Conservation (phyloP, 768 basidiomycete genomes). For the Macrolepiota fuliginosa region DNA sequence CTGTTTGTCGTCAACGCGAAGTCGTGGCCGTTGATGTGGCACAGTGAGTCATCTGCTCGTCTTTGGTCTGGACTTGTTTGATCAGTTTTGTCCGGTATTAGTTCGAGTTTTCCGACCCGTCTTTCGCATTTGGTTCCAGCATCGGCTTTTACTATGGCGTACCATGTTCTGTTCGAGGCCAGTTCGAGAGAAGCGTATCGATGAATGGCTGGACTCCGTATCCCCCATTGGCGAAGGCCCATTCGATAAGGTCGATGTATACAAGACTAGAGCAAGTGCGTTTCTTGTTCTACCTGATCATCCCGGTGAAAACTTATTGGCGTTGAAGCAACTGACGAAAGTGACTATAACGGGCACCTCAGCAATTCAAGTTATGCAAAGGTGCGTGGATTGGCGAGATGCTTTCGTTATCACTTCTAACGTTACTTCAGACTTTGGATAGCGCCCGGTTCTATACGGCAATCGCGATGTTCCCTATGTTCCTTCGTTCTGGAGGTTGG, state of each 20-base stretch:
- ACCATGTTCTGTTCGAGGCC: slow-evolving; percentile 37
- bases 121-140: slow-evolving; percentile 29
- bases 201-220: slow-evolving; percentile 43
- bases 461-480: slow-evolving; percentile 50
- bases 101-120: slow-evolving; percentile 57
- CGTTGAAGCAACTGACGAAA: slow-evolving; percentile 59
- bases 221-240: slow-evolving; percentile 58
- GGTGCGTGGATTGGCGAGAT: slow-evolving; percentile 31
- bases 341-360: slow-evolving; percentile 71
- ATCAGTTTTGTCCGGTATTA: slow-evolving; percentile 7
- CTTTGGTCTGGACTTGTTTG: background rate
- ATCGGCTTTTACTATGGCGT: slow-evolving; percentile 30
- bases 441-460: slow-evolving; percentile 46
- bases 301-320: background rate
- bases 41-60: slow-evolving; percentile 43
- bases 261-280: slow-evolving; percentile 57
- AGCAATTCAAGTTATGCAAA: slow-evolving; percentile 84
- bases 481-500: slow-evolving; percentile 59
- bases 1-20: slow-evolving; percentile 58
- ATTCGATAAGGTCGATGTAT: slow-evolving; percentile 39
- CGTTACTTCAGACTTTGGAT: slow-evolving; percentile 39
- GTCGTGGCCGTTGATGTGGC: slow-evolving; percentile 68
- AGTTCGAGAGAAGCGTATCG: slow-evolving; percentile 37
- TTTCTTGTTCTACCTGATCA: slow-evolving; percentile 14
- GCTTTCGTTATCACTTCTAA: background rate